Base-by-base conservation (phyloP, 768 basidiomycete genomes). In the Podaxis sp. region DNA sequence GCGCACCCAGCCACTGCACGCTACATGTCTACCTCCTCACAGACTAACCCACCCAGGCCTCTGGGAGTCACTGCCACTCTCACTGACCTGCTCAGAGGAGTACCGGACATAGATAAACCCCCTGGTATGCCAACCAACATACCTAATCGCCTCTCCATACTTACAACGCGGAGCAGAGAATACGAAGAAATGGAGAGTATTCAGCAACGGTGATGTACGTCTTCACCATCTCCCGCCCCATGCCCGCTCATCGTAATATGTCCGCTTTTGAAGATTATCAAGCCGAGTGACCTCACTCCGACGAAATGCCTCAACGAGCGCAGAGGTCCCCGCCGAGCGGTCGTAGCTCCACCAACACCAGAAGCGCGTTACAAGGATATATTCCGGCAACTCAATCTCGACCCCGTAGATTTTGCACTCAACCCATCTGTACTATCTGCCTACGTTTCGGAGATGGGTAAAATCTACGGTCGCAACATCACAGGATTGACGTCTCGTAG, bases 401-500 rank as follows among this genome's bases (percentile, higher is more conserved):
- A 94, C 73, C 95, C 95, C 0, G 75, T 94, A 17, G 77, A 85
- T 65, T 85, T 91, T 73, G 81, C 84, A 58, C 76, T 78, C 65
- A 89, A 94, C 74, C 76, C 86, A 22, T 64, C 70, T 40, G 73
- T 94, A 37, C 75, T 95, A 58, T 76, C 80, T 50, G 56, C 76
- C 26, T 90, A 82, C 72, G 74, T 93, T 62, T 81, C 89, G 0
- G 83, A 87, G 51, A 90, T 95, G 87, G 89, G 91, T 57, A 93
- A 90, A 79, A 91, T 96, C 66, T 80, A 81, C 65, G 76, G 78
- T n/a, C 84, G 96, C 57, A 80, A 83, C 8, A 71, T 82, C 33
- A 96, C 93, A 0, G 77, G 81, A 5, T 78, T 98, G 50, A 94
- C 95, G 1, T 82, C 86, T 74, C 87, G 87, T 76, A 89, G 78